These are phyloP conservation scores for Xylaria curta DNA, from an alignment of 495 filamentous ascomycete genomes.

Conservation along the genomic window DNA sequence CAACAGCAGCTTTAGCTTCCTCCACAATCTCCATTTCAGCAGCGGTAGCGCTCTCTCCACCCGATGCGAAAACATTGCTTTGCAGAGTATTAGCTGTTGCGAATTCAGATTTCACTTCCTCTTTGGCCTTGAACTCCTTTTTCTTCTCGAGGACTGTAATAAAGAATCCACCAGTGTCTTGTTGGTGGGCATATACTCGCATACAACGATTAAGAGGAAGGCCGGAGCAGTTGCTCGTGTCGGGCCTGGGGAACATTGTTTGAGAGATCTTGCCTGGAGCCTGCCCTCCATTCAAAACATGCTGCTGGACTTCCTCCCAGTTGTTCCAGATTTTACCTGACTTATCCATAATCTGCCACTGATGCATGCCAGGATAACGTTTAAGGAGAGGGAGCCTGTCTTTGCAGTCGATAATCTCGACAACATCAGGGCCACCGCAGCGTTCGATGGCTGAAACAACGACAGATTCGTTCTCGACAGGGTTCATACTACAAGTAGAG, in stretches of 20 bases:
- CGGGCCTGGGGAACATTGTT: slow-evolving; percentile 78
- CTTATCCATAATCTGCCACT: slow-evolving; percentile 91
- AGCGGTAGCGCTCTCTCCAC: slow-evolving; percentile 42
- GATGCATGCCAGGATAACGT: slow-evolving; percentile 70
- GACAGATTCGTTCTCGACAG: slow-evolving; percentile 96
- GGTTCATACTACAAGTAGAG: slow-evolving; percentile 98
- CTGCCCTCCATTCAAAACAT: slow-evolving; percentile 60
- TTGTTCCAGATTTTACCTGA: slow-evolving; percentile 73
- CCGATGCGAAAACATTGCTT: slow-evolving; percentile 35
- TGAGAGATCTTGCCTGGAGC: slow-evolving; percentile 68
- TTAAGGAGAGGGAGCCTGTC: slow-evolving; percentile 77
- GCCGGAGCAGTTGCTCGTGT: slow-evolving; percentile 57
- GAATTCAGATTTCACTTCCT: slow-evolving; percentile 65
- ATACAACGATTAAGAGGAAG: slow-evolving; percentile 90
- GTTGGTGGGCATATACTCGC: slow-evolving; percentile 90
- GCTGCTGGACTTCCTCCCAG: slow-evolving; percentile 78
- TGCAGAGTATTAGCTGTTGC: slow-evolving; percentile 40
- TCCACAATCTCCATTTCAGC: slow-evolving; percentile 48
- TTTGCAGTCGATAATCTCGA: slow-evolving; percentile 82
- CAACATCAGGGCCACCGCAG: slow-evolving; percentile 83
- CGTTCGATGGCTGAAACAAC: slow-evolving; percentile 80
- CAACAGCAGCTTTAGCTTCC: slow-evolving; percentile 39
- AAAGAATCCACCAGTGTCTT: slow-evolving; percentile 97
- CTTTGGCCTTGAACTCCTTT: slow-evolving; percentile 82
- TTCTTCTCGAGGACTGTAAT: slow-evolving; percentile 93